Conservation (phyloP, 495 filamentous ascomycete species). For the Emericellopsis terricola region DNA sequence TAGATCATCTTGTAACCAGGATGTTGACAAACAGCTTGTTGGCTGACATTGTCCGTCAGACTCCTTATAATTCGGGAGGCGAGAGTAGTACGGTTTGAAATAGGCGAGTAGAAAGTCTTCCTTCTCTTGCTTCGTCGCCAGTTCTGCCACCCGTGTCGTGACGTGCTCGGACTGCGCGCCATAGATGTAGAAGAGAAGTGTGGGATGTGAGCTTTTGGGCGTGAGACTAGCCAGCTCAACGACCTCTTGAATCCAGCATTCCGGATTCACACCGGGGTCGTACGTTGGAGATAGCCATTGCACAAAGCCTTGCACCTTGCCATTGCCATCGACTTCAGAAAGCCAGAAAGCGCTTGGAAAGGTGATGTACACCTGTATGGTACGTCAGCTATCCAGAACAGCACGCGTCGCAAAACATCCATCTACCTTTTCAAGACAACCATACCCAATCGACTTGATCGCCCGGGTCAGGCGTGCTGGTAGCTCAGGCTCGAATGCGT, state of each 20-base stretch:
- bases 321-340: slow-evolving; percentile 7
- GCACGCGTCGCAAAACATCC: background rate
- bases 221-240: slow-evolving; percentile 61
- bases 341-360: slow-evolving; percentile 56
- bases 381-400: no score
- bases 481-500: slow-evolving; percentile 52
- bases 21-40: slow-evolving; percentile 42
- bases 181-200: slow-evolving; percentile 82
- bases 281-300: slow-evolving; percentile 51
- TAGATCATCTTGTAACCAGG: slow-evolving; percentile 67
- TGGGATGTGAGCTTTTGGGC: slow-evolving; percentile 47
- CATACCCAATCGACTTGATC: slow-evolving; percentile 68
- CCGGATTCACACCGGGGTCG: slow-evolving; percentile 39
- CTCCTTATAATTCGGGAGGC: slow-evolving; percentile 44
- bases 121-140: slow-evolving; percentile 18
- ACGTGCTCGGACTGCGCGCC: slow-evolving; percentile 39
- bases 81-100: slow-evolving; percentile 64
- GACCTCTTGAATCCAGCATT: slow-evolving; percentile 59
- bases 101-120: slow-evolving; percentile 32
- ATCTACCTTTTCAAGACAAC: slow-evolving; percentile 65
- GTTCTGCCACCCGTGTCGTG: slow-evolving; percentile 18
- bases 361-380: slow-evolving; percentile 54
- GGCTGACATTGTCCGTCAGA: slow-evolving; percentile 41
- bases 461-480: slow-evolving; percentile 47
- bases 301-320: slow-evolving; percentile 36